Conservation (phyloP, 2,329 filamentous ascomycete species). For the Pezicula rhizophila region DNA sequence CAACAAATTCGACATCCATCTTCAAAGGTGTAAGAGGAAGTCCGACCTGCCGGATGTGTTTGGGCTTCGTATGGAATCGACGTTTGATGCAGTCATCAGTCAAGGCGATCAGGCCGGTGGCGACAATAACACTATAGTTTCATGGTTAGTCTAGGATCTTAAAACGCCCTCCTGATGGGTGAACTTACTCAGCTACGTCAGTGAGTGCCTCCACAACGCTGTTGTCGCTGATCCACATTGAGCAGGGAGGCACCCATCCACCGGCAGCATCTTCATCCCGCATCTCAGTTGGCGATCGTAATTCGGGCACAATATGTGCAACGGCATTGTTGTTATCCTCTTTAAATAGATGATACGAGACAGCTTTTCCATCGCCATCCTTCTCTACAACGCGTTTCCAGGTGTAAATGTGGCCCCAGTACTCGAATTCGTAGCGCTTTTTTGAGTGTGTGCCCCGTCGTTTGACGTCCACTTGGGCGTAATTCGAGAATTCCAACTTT, state of each 20-base stretch:
- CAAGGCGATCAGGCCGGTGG: slow-evolving; percentile 82
- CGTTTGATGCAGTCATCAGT: slow-evolving; percentile 84
- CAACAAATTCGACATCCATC: slow-evolving; percentile 53
- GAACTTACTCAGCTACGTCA: slow-evolving; percentile 80
- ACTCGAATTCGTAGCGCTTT: slow-evolving; percentile 85
- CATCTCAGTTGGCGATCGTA: slow-evolving; percentile 63
- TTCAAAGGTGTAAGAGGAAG: slow-evolving; percentile 44
- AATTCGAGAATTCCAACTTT: slow-evolving; percentile 94
- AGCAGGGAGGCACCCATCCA: slow-evolving; percentile 85
- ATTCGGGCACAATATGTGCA: slow-evolving; percentile 81
- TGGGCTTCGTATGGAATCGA: slow-evolving; percentile 25
- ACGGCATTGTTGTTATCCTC: slow-evolving; percentile 57
- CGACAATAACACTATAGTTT: slow-evolving; percentile 68
- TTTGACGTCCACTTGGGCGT: slow-evolving; percentile 81
- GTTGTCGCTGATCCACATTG: slow-evolving; percentile 81
- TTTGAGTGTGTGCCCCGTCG: slow-evolving; percentile 58
- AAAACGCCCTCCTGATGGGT: neutral
- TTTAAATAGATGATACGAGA: slow-evolving; percentile 76
- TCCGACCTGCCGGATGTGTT: slow-evolving; percentile 42
- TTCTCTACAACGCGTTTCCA: slow-evolving; percentile 74
- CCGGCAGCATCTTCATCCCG: slow-evolving; percentile 69
- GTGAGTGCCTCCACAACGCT: slow-evolving; percentile 59
- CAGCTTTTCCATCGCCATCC: slow-evolving; percentile 54
- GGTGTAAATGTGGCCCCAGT: slow-evolving; percentile 81
- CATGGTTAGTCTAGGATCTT: slow-evolving; percentile 3